Base-by-base conservation (phyloP, 805 yeast genomes). In the Sugiyamaella smithiae region DNA sequence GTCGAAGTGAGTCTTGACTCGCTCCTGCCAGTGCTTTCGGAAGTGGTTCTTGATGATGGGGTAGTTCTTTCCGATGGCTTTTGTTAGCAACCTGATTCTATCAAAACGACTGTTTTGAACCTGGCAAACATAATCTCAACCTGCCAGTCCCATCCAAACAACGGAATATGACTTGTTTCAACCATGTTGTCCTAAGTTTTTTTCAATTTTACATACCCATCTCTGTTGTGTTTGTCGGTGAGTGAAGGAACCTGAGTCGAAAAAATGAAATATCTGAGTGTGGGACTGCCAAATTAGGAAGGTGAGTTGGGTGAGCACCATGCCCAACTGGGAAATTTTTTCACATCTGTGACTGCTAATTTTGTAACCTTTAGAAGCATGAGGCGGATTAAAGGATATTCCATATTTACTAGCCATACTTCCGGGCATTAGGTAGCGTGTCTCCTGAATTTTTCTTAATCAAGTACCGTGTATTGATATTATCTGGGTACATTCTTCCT, bases 11-110 rank as follows among this genome's bases (percentile, higher is more conserved):
- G 88, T 97, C 76, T 82, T 88, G 83, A 93, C 99, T 73, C 98
- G 88, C 78, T 88, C 96, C 81, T 93, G 98, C 99, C 99, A 93
- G 96, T 91, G 91, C 88, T 91, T 91, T 84, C 97, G 86, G 96
- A 91, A 91, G 83, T 93, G 99, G 85, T 91, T 91, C 85, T 88
- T 88, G 84, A 88, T 86, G 81, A 91, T 81, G 82, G 98, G 96
- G 81, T 89, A 84, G 82, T 91, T 91, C 90, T 93, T 91, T 68
- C 93, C 78, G 84, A 93, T 89, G 78, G 98, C 99, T 90, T 33
- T 43, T 40, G 47, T 44, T 22, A 45, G 46, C 20, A 29, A 17
- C 42, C 45, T 11, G 11, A 26, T 26, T 26, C 29, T 8, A 26
- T 11, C 29, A 26, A 26, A 26, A 26, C 7, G 7, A 26, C 29